Conservation (phyloP, 2,329 filamentous ascomycete genomes). For the Truncatella angustata region DNA sequence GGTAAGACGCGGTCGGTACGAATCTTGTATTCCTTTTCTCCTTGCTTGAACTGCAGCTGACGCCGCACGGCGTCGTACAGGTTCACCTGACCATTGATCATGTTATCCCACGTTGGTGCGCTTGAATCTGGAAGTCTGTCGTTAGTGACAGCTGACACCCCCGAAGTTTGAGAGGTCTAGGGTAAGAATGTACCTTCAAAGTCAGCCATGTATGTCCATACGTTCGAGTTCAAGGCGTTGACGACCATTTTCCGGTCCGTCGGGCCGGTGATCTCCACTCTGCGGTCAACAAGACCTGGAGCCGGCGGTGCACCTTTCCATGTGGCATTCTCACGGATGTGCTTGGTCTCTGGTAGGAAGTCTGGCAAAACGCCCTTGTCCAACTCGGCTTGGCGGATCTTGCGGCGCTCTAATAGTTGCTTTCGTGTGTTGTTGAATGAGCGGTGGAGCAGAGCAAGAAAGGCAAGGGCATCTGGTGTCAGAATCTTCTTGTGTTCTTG, state of each 20-base stretch:
- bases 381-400: slow-evolving; percentile 85
- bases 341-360: slow-evolving; percentile 92
- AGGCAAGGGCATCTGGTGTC: slow-evolving; percentile 84
- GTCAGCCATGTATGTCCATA: slow-evolving; percentile 99
- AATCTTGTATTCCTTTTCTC: slow-evolving; percentile 95
- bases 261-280: slow-evolving; percentile 95
- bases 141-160: slow-evolving; percentile 10
- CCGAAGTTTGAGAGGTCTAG: background rate
- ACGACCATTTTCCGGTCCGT: slow-evolving; percentile 99
- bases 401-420: slow-evolving; percentile 80
- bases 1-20: slow-evolving; percentile 82
- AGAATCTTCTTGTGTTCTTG: slow-evolving; percentile 86
- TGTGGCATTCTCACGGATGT: slow-evolving; percentile 89
- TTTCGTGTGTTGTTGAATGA: slow-evolving; percentile 92
- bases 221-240: slow-evolving; percentile 91
- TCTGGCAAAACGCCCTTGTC: slow-evolving; percentile 87
- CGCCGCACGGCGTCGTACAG: slow-evolving; percentile 92
- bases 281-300: slow-evolving; percentile 86
- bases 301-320: slow-evolving; percentile 93
- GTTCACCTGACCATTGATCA: slow-evolving; percentile 98
- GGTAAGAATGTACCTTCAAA: slow-evolving; percentile 74
- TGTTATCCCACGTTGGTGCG: slow-evolving; percentile 98
- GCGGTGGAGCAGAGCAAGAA: slow-evolving; percentile 90
- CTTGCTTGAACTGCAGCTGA: slow-evolving; percentile 95
- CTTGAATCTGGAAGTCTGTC: slow-evolving; percentile 68